These are phyloP conservation scores for Xylaria castorea DNA, from an alignment of 495 filamentous ascomycete genomes.

Conservation along the genomic window DNA sequence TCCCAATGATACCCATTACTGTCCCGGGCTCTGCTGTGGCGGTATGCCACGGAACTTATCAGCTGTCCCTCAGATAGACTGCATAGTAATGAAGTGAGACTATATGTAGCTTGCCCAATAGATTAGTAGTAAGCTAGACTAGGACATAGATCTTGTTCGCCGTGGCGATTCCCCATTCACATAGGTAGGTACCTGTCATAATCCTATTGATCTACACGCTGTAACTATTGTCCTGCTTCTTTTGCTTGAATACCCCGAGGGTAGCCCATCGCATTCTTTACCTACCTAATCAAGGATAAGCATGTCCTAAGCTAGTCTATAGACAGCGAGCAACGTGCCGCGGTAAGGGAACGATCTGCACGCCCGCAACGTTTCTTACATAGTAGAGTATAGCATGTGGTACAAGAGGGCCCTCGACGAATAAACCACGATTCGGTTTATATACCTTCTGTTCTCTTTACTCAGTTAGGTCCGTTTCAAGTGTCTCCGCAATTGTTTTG, in stretches of 20 bases:
- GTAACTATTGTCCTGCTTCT: slow-evolving; percentile 11
- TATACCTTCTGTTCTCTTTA: slow-evolving; percentile 2
- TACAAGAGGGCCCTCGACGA: neutral
- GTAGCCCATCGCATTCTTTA: neutral
- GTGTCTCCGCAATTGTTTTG: slow-evolving; percentile 18
- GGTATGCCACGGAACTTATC: slow-evolving; percentile 12
- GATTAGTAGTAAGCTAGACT: slow-evolving; percentile 15
- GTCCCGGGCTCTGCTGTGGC: slow-evolving; percentile 4
- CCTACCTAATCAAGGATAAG: slow-evolving; percentile 16
- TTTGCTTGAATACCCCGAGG: slow-evolving; percentile 1
- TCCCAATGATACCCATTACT: slow-evolving; percentile 8
- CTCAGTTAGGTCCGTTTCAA: slow-evolving; percentile 22
- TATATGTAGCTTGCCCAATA: slow-evolving; percentile 3
- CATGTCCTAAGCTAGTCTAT: neutral
- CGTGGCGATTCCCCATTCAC: neutral
- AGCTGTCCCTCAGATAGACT: neutral
- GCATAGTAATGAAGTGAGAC: slow-evolving; percentile 16
- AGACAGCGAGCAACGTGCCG: slow-evolving; percentile 21
- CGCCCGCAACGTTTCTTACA: slow-evolving; percentile 25
- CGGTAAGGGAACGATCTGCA: slow-evolving; percentile 4
- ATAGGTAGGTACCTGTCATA: neutral
- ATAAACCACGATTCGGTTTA: slow-evolving; percentile 7
- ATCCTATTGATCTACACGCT: slow-evolving; percentile 7
- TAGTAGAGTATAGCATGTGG: slow-evolving; percentile 17
- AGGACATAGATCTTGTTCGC: neutral